Conservation (phyloP, 83 land plant species). For the Picea abies region DNA sequence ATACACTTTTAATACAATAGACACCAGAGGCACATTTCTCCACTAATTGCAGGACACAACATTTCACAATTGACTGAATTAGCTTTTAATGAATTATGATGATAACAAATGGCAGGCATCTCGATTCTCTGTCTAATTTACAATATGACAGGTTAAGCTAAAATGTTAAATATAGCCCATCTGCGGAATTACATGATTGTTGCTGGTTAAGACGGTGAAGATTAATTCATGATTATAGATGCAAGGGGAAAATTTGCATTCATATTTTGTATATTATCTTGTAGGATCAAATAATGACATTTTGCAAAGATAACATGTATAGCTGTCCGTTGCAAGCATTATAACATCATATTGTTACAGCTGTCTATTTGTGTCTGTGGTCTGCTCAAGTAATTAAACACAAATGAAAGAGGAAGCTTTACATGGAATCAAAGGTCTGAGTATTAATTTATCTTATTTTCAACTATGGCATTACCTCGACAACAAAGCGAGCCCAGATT, state of each 20-base stretch:
- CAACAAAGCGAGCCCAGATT: slow-evolving; percentile 54
- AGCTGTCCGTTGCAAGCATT: neutral
- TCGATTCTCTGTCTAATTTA: too few relatives aligned
- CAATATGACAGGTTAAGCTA: too few relatives aligned
- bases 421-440: neutral
- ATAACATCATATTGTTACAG: neutral
- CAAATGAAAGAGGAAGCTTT: neutral
- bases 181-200: too few relatives aligned
- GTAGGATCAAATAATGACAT: neutral
- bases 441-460: too few relatives aligned
- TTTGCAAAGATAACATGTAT: neutral
- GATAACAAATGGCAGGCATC: neutral
- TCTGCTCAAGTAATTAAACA: neutral
- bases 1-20: neutral
- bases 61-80: neutral
- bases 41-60: neutral
- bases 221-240: too few relatives aligned
- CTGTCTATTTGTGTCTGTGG: neutral
- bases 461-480: slow-evolving; percentile 30
- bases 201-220: too few relatives aligned
- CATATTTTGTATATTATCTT: neutral
- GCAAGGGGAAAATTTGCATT: too few relatives aligned
- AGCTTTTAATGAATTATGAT: neutral
- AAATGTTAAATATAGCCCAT: too few relatives aligned
- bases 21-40: neutral